These are phyloP conservation scores for Galerina sulciceps DNA, from an alignment of 768 basidiomycete genomes.

Conservation along the genomic window DNA sequence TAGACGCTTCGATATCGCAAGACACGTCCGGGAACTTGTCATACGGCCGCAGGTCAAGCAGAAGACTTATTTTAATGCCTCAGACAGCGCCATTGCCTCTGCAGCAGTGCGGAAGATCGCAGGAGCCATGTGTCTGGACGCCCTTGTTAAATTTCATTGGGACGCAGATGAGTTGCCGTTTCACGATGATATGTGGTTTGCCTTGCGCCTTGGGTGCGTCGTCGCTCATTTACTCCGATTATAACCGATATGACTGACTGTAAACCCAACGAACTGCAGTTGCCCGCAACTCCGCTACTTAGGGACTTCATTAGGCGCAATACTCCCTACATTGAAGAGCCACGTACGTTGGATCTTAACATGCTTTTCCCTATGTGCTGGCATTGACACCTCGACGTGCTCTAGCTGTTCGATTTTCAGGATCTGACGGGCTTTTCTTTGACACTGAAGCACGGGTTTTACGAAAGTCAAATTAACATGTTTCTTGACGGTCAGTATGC, in stretches of 20 bases:
- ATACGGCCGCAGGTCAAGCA: constrained; percentile 44
- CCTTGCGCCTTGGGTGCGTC: constrained; percentile 65
- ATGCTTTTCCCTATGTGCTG: background rate
- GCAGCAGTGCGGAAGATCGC: constrained; percentile 55
- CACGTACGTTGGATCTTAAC: constrained; percentile 49
- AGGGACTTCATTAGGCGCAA: constrained; percentile 63
- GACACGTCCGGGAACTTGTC: constrained; percentile 66
- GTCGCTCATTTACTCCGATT: background rate
- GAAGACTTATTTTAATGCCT: constrained; percentile 23
- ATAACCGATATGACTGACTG: background rate
- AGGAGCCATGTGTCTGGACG: constrained; percentile 55
- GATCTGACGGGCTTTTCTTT: constrained; percentile 67
- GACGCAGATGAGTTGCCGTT: constrained; percentile 70
- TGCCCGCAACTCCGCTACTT: constrained; percentile 70
- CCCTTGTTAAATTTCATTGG: constrained; percentile 71
- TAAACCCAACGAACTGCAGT: constrained; percentile 35
- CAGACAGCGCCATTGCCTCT: constrained; percentile 48
- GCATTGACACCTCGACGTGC: background rate
- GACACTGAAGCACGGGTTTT: constrained; percentile 64
- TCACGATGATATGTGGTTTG: constrained; percentile 80
- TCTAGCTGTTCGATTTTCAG: constrained; percentile 70
- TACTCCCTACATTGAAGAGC: constrained; percentile 60
- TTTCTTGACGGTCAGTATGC: constrained; percentile 56
- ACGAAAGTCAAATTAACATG: constrained; percentile 59
- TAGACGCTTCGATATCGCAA: constrained; percentile 56